Base-by-base conservation (phyloP, 2,329 filamentous ascomycete genomes). In the Colletotrichum lentis region DNA sequence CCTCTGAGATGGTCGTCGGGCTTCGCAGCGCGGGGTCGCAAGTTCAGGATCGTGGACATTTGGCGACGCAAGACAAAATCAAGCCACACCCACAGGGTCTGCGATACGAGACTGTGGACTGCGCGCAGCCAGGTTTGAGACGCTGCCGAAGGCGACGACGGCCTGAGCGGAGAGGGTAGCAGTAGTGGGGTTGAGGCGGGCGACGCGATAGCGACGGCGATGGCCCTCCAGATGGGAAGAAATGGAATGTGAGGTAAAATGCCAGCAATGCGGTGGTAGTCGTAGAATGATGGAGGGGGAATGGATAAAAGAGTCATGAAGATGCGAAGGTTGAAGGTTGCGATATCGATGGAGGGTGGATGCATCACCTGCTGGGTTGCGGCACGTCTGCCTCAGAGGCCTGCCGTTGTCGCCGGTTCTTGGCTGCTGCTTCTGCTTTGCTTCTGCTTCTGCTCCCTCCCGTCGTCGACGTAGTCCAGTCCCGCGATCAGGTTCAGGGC, bases 1-100 rank as follows among this genome's bases (percentile, higher is more conserved):
- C 52, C 52, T 57, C 57, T 69, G 52, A 39, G 46, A 44, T 67
- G 39, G 63, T 24, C 39, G 53, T 41, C 47, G 64, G 57, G 67
- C 63, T 69, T 67, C 57, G 64, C 67, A 67, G 64, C 67, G 67
- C 67, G 67, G 57, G 67, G 67, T 69, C 64, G 58, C 67, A 69
- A 52, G 56, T 67, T 49, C 57, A 69, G 58, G 58, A 67, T 63
- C 67, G 57, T 69, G 63, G 64, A 67, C 67, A 69, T 69, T 67
- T 69, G 67, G 67, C 63, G 64, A 66, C 62, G 57, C 66, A 58
- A 67, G 63, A 69, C 58, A 67, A 54, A 58, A 39, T 52, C 66
- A 69, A 69, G 66, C 66, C 66, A 69, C 66, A 66, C 49, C 66
- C 55, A 65, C 66, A 50, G 64, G 52, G 62, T 56, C 50, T 55